Conservation (phyloP, 2,329 filamentous ascomycete genomes). For the Colletotrichum orbiculare region DNA sequence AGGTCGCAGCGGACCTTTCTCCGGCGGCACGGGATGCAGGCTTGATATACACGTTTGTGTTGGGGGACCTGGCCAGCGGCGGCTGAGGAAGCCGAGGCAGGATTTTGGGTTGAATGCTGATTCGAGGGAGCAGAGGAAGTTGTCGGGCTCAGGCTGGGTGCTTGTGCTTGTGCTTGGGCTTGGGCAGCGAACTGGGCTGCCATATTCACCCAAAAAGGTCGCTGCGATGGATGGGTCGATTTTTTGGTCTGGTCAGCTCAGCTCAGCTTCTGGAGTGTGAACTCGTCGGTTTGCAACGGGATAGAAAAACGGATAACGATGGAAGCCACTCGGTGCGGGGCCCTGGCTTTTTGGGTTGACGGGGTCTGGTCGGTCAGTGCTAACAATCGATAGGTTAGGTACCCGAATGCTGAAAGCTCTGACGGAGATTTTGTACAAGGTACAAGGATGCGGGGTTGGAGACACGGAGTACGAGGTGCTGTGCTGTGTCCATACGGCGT, state of each 20-base stretch:
- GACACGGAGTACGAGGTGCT: no score
- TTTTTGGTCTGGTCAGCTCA: conserved; percentile 21
- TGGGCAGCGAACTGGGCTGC: conserved; percentile 39
- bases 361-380: no score
- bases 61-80: conserved; percentile 44
- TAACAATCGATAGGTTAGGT: not conserved
- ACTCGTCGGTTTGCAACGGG: conserved; percentile 47
- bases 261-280: conserved; percentile 25
- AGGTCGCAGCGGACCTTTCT: conserved; percentile 73
- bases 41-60: conserved; percentile 73
- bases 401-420: no score
- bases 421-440: conserved; percentile 9
- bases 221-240: conserved; percentile 33
- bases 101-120: no score
- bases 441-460: no score
- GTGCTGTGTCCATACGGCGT: no score
- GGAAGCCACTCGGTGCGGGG: no score
- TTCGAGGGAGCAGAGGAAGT: conserved; percentile 36
- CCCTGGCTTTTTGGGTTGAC: no score
- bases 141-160: conserved; percentile 33
- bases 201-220: conserved; percentile 40
- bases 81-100: not conserved
- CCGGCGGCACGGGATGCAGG: conserved; percentile 71
- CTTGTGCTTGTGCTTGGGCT: not conserved
- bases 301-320: not conserved